Evolutionary conservation across 2,329 filamentous ascomycete species (phyloP).

Genomic region (Aspergillus niger): DNA sequence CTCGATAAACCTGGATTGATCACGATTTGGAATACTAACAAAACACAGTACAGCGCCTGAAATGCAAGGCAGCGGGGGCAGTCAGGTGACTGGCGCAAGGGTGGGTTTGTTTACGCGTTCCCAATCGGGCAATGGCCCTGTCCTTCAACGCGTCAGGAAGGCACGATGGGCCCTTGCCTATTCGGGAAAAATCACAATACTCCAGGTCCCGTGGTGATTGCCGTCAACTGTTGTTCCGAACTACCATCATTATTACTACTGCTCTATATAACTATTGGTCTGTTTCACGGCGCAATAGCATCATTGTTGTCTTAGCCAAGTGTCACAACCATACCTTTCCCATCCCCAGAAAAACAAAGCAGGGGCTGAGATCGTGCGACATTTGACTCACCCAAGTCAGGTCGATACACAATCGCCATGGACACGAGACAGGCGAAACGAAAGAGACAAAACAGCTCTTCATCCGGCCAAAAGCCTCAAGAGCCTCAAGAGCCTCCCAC

Average conservation of each 20-base stretch:
- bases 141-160: constrained; percentile 22
- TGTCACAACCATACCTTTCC: background rate
- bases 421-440: constrained; percentile 27
- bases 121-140: constrained; percentile 17
- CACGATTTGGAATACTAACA: background rate
- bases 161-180: constrained; percentile 11
- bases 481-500: constrained; percentile 1
- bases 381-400: background rate
- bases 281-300: background rate
- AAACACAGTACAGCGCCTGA: background rate
- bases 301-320: background rate
- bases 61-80: constrained; percentile 5
- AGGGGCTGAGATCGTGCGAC: background rate
- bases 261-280: background rate
- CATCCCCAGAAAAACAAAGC: background rate
- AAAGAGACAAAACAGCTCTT: constrained; percentile 31
- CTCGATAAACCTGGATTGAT: background rate
- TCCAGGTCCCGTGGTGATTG: background rate
- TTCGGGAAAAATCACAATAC: constrained; percentile 15
- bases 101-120: constrained; percentile 24
- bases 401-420: constrained; percentile 20
- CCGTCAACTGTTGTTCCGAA: background rate
- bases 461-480: constrained; percentile 8
- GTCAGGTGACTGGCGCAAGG: constrained; percentile 20
- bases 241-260: background rate